phyloP scores from a whole-genome alignment of 2,329 filamentous ascomycete genomes.

The Chaetomiaceae sp. region DNA sequence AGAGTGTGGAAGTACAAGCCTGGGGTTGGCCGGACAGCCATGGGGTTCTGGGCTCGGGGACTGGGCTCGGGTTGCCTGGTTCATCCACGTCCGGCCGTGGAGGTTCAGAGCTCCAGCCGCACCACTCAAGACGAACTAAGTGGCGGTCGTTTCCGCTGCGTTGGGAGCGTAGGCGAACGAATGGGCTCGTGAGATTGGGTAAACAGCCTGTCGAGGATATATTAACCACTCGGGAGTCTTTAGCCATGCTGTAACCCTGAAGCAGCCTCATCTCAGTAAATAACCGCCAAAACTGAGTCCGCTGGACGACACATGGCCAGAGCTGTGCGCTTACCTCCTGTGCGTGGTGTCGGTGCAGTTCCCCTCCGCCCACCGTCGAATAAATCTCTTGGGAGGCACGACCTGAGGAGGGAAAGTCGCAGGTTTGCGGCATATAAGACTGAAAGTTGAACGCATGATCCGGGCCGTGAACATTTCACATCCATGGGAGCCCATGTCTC shows the following conservation, averaged over 20 bases:
- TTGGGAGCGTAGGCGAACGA: slow-evolving; percentile 8
- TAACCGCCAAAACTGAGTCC: not conserved
- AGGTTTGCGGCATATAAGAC: too few species aligned
- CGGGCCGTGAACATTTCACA: too few species aligned
- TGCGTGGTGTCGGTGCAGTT: not conserved
- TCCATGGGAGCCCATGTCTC: too few species aligned
- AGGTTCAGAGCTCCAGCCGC: not conserved
- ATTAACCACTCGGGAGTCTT: slow-evolving; percentile 22
- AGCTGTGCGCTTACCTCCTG: too few species aligned
- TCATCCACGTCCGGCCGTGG: not conserved
- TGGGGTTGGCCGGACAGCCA: not conserved
- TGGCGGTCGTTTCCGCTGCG: not conserved
- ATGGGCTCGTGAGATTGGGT: slow-evolving; percentile 7
- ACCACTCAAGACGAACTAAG: not conserved
- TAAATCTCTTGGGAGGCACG: not conserved
- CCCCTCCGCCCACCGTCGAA: not conserved
- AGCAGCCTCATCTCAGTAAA: not conserved
- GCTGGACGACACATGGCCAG: not conserved
- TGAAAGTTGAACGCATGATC: too few species aligned
- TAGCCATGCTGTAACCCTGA: slow-evolving; percentile 18
- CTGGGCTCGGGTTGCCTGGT: not conserved
- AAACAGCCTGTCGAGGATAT: slow-evolving; percentile 21
- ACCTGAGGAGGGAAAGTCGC: too few species aligned
- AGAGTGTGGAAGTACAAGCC: not conserved
- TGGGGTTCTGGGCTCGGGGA: too few species aligned